A percentile compares a stretch with the other conserved stretches of the same genome.
Conservation (phyloP, 176 grass and related monocot species). For the Lolium rigidum region DNA sequence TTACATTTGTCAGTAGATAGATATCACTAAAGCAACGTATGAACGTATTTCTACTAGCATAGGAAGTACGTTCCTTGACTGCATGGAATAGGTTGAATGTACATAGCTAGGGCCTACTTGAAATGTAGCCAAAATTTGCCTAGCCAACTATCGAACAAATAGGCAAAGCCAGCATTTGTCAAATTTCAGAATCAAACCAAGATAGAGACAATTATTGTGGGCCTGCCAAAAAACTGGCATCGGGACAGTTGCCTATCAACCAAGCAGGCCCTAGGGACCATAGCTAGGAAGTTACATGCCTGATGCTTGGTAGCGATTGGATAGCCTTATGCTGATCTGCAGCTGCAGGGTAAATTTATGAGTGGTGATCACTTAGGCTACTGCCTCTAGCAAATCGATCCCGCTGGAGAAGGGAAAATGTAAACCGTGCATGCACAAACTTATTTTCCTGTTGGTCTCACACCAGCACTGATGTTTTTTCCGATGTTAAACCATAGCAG, state of each 20-base stretch:
- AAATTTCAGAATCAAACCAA: background rate
- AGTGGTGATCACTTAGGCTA: background rate
- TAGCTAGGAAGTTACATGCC: background rate
- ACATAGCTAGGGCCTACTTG: background rate
- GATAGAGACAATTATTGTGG: background rate
- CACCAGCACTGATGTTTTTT: background rate
- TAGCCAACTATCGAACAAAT: background rate
- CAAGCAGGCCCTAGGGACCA: background rate
- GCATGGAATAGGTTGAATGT: background rate
- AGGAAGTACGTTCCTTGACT: background rate
- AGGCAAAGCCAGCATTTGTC: background rate
- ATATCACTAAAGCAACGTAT: background rate
- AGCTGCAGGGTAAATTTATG: background rate
- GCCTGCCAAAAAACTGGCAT: background rate
- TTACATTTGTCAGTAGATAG: background rate
- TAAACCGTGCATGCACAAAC: background rate
- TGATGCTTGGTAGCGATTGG: constrained; percentile 5
- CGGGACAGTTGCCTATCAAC: background rate
- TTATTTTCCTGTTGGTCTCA: background rate
- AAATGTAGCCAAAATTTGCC: background rate
- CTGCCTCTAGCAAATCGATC: constrained; percentile 1
- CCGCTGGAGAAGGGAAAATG: background rate
- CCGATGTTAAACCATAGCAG: constrained; percentile 1
- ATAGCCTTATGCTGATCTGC: background rate
- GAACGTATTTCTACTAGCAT: background rate